A percentile compares a stretch with the other conserved stretches of the same genome.
Conservation (phyloP, 768 basidiomycete species). For the Pleurotus platypus region DNA sequence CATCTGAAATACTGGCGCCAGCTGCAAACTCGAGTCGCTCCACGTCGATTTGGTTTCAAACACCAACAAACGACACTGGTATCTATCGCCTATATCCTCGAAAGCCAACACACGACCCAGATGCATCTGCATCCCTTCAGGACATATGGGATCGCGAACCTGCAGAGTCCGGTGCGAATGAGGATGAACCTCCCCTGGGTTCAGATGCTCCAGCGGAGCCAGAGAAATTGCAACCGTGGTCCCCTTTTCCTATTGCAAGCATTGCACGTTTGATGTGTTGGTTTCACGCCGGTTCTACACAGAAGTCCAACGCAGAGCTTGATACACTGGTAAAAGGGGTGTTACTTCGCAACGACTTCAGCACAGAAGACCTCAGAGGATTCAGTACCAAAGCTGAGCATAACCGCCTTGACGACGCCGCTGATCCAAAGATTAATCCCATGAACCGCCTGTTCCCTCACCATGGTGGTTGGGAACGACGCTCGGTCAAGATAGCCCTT, state of each 20-base stretch:
- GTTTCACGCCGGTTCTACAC: constrained; percentile 13
- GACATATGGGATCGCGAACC: too few relatives aligned
- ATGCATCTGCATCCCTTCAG: too few relatives aligned
- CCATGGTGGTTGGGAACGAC: constrained; percentile 18
- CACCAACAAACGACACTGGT: too few relatives aligned
- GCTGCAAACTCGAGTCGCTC: too few relatives aligned
- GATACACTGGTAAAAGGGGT: constrained; percentile 20
- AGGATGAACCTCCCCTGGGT: too few relatives aligned
- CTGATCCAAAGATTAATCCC: background rate
- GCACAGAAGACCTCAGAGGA: constrained; percentile 13
- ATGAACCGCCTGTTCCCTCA: background rate
- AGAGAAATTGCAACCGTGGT: background rate
- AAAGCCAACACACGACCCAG: too few relatives aligned
- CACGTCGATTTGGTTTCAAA: too few relatives aligned
- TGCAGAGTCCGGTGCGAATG: too few relatives aligned
- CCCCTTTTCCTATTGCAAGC: constrained; percentile 3
- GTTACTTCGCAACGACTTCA: constrained; percentile 19
- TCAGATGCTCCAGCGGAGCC: too few relatives aligned
- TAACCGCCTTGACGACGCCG: constrained; percentile 12
- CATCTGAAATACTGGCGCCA: too few relatives aligned
- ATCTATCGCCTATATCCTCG: too few relatives aligned
- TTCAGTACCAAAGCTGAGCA: constrained; percentile 17
- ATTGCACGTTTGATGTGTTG: constrained; percentile 17
- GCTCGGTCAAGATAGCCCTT: constrained; percentile 17
- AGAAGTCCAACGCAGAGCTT: constrained; percentile 19